Base-by-base conservation (phyloP, 805 yeast species). In the Candida mattraensis region DNA sequence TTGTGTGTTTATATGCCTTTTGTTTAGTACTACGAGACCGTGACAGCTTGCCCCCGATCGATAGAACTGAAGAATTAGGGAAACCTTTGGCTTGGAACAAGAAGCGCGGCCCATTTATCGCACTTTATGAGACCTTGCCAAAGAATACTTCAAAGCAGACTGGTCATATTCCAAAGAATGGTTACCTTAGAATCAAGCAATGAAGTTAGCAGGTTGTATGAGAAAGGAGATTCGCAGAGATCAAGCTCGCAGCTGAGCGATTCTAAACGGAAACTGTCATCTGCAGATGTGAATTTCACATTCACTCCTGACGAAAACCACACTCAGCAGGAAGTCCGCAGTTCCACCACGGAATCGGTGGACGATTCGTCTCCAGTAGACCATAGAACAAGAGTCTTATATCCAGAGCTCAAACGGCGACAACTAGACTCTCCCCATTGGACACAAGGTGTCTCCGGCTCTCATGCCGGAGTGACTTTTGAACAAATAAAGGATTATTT, bases 361-460 rank as follows among this genome's bases (percentile, higher is more conserved):
- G 32, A 37, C 9, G 48, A 39, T 12, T 43, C 47, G 2, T 47
- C 48, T 4, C 48, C 51, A 7, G 30, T 37, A 1, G 37, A 37
- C 24, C 46, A 47, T 33, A 33, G 36, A 15, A 44, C 51, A 10
- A 34, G 43, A 5, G 51, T 44, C 14, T 30, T 47, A 33, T 43
- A 28, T 26, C 47, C 51, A 13, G 41, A 44, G 12, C 29, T 25
- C 28, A 47, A 44, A 21, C 30, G 48, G 13, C 28, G 51, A 36
- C 51, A 47, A 33, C 37, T 40, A 7, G 48, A 44, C 27, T 44
- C 51, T 5, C 43, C 46, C 12, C 33, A 37, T 32, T 47, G 48
- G 46, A 44, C 48, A 10, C 51, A 36, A 18, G 37, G 27, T 5
- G 24, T 28, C 4, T 28, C 24, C 12, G 26, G 37, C 3, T 35